Evolutionary conservation across 228 moss, liverwort and hornwort species (phyloP).

Genomic region (Sphagnum magellanicum): DNA sequence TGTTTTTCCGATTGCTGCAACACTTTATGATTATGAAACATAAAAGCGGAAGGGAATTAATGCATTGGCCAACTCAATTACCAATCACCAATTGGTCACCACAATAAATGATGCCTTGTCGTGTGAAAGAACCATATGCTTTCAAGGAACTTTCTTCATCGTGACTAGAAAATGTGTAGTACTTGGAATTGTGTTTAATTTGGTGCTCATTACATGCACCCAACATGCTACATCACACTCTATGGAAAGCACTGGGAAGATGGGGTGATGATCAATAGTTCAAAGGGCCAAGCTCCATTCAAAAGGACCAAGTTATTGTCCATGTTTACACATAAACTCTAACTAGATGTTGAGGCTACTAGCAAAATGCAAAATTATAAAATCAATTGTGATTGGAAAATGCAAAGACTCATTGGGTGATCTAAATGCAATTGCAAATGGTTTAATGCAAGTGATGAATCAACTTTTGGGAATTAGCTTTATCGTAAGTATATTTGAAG

Average conservation of each 20-base stretch:
- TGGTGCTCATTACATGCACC: slow-evolving; percentile 60
- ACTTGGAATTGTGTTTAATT: slow-evolving; percentile 53
- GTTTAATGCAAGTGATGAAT: too few species aligned
- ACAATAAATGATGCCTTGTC: slow-evolving; percentile 17
- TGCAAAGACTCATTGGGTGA: too few species aligned
- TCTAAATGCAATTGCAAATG: too few species aligned
- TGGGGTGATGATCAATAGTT: slow-evolving; percentile 2
- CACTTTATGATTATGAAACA: slow-evolving; percentile 70
- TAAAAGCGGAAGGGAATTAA: slow-evolving; percentile 34
- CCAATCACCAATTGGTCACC: too few species aligned
- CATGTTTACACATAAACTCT: too few species aligned
- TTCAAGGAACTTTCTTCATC: slow-evolving; percentile 58
- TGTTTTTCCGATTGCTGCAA: slow-evolving; percentile 75
- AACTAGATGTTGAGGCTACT: too few species aligned
- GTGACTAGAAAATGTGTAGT: slow-evolving; percentile 60
- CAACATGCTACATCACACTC: slow-evolving; percentile 63
- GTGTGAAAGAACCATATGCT: slow-evolving; percentile 73
- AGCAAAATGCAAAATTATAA: too few species aligned
- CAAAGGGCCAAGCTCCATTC: too few species aligned
- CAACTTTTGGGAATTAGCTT: too few species aligned
- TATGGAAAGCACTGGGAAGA: slow-evolving; percentile 55
- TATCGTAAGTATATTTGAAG: too few species aligned
- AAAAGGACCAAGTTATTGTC: too few species aligned
- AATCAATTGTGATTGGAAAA: too few species aligned
- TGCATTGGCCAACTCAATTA: neutral